Conservation (phyloP, 2,329 filamentous ascomycete genomes). For the Aspergillus arachidicola region DNA sequence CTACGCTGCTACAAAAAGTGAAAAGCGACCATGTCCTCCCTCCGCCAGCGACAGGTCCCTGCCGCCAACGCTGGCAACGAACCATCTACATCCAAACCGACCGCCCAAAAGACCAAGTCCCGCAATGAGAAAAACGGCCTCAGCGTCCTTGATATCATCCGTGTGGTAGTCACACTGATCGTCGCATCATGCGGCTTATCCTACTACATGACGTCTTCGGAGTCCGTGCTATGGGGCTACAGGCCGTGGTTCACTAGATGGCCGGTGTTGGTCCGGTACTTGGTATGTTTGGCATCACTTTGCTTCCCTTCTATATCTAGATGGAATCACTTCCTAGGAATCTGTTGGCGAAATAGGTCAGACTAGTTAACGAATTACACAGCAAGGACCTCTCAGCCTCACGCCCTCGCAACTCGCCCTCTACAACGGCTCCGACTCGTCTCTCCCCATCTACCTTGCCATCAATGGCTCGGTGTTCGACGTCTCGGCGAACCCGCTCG, state of each 20-base stretch:
- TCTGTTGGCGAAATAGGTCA: no score
- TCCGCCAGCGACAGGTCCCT: constrained; percentile 32
- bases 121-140: constrained; percentile 31
- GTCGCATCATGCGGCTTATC: constrained; percentile 70
- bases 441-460: constrained; percentile 83
- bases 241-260: constrained; percentile 63
- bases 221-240: constrained; percentile 71
- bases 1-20: background rate
- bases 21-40: constrained; percentile 29
- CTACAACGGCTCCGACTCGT: constrained; percentile 76
- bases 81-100: constrained; percentile 4
- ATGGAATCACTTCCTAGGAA: no score
- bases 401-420: constrained; percentile 72
- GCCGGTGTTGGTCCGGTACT: constrained; percentile 61
- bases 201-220: constrained; percentile 73
- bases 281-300: constrained; percentile 52
- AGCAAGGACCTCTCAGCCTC: constrained; percentile 65
- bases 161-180: constrained; percentile 68
- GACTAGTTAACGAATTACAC: constrained; percentile 1
- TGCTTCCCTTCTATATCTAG: background rate
- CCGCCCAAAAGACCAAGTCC: constrained; percentile 17
- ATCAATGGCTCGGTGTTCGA: constrained; percentile 72
- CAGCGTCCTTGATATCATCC: constrained; percentile 64
- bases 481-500: constrained; percentile 56
- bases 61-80: background rate